A percentile compares a stretch with the other conserved stretches of the same genome.
These are phyloP conservation scores for Cladosporium oxysporum DNA, from an alignment of 2,329 filamentous ascomycete genomes.

Conservation along the genomic window DNA sequence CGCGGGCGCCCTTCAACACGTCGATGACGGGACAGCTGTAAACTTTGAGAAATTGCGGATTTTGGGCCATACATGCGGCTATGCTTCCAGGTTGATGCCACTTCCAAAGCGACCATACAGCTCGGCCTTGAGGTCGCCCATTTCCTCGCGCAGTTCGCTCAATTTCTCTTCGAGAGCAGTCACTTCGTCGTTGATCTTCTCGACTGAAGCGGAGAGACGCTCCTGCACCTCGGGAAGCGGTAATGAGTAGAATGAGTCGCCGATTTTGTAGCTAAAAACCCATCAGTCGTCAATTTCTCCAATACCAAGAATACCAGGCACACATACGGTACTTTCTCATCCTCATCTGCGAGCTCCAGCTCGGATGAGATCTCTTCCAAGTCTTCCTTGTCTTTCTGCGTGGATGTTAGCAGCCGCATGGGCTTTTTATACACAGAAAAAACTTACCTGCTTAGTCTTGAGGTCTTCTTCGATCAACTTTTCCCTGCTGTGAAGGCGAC, in stretches of 20 bases:
- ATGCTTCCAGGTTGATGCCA: slow-evolving; percentile 95
- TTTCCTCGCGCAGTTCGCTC: slow-evolving; percentile 74
- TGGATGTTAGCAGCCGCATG: slow-evolving; percentile 15
- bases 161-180: slow-evolving; percentile 75
- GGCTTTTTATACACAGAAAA: background rate
- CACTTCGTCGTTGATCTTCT: slow-evolving; percentile 76
- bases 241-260: slow-evolving; percentile 90
- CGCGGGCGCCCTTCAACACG: slow-evolving; percentile 14
- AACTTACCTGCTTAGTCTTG: slow-evolving; percentile 71
- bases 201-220: slow-evolving; percentile 71
- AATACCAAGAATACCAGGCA: slow-evolving; percentile 22
- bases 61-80: slow-evolving; percentile 34
- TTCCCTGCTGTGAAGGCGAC: slow-evolving; percentile 86
- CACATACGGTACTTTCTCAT: slow-evolving; percentile 84
- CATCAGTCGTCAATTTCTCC: background rate
- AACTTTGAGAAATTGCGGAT: slow-evolving; percentile 15
- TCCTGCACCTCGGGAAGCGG: slow-evolving; percentile 83
- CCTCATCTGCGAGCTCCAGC: slow-evolving; percentile 91
- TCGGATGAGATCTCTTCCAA: slow-evolving; percentile 89
- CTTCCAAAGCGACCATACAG: slow-evolving; percentile 93
- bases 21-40: slow-evolving; percentile 6
- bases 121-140: slow-evolving; percentile 85
- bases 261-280: slow-evolving; percentile 82
- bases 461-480: slow-evolving; percentile 76
- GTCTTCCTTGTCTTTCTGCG: slow-evolving; percentile 96